Percentiles rank a stretch among this genome's conserved stretches.
Conservation (phyloP, 108 stramenopile genomes). For the Cyclotella sp. region DNA sequence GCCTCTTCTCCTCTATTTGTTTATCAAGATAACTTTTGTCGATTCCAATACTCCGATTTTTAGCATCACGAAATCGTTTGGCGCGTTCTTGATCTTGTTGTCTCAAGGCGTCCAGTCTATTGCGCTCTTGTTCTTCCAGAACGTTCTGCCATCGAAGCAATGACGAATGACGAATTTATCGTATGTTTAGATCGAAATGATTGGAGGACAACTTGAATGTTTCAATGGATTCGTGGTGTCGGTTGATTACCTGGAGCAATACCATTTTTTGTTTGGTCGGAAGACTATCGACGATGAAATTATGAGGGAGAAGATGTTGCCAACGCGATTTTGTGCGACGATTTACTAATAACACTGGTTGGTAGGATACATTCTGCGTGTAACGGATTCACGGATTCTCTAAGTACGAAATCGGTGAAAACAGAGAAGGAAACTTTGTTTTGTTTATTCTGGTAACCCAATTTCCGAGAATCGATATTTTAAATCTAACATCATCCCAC, state of each 20-base stretch:
- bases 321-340: too few species aligned
- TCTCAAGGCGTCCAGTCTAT: slow-evolving; percentile 26
- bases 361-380: too few species aligned
- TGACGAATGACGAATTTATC: background rate
- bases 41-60: slow-evolving; percentile 48
- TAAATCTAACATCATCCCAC: background rate
- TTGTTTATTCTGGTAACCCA: too few species aligned
- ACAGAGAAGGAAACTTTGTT: too few species aligned
- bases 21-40: slow-evolving; percentile 39
- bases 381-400: too few species aligned
- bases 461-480: background rate
- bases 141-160: slow-evolving; percentile 14
- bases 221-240: too few species aligned
- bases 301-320: background rate
- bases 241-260: slow-evolving; percentile 27
- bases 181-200: background rate
- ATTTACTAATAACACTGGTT: too few species aligned
- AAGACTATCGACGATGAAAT: slow-evolving; percentile 4
- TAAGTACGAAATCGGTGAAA: too few species aligned
- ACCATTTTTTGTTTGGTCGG: slow-evolving; percentile 3
- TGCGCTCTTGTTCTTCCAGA: slow-evolving; percentile 13
- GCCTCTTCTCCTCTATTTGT: slow-evolving; percentile 49
- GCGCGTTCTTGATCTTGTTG: slow-evolving; percentile 45
- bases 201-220: background rate
- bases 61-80: slow-evolving; percentile 50